These are phyloP conservation scores for Eucalyptus marginata DNA, from an alignment of 345 rosid genomes.

Conservation along the genomic window DNA sequence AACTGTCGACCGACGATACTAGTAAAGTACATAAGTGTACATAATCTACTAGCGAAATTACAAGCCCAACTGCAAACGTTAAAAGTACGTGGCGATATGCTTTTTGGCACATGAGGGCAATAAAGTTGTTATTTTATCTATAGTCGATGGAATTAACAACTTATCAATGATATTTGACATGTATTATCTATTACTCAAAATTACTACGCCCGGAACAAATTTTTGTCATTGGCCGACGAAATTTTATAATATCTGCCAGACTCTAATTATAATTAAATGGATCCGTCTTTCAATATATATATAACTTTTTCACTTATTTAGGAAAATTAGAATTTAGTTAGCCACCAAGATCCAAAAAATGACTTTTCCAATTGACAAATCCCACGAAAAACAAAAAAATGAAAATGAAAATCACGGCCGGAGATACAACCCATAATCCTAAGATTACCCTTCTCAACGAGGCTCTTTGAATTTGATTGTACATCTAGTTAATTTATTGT, in stretches of 20 bases:
- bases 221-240: fast-evolving
- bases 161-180: background rate
- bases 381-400: background rate
- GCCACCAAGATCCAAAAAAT: background rate
- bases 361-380: background rate
- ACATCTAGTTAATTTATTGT: background rate
- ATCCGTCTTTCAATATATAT: background rate
- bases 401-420: background rate
- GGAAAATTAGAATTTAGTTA: background rate
- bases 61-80: background rate
- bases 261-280: background rate
- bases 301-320: too few relatives aligned
- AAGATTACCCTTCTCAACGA: background rate
- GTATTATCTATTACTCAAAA: background rate
- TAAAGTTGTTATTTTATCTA: background rate
- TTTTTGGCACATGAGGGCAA: background rate
- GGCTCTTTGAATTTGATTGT: background rate
- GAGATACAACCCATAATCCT: background rate
- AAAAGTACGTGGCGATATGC: background rate
- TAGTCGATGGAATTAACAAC: fast-evolving
- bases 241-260: background rate
- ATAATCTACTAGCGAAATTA: background rate
- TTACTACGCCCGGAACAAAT: background rate
- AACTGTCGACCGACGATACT: fast-evolving
- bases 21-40: background rate